phyloP scores from a whole-genome alignment of 2,329 filamentous ascomycete species.

The Nemania diffusa region DNA sequence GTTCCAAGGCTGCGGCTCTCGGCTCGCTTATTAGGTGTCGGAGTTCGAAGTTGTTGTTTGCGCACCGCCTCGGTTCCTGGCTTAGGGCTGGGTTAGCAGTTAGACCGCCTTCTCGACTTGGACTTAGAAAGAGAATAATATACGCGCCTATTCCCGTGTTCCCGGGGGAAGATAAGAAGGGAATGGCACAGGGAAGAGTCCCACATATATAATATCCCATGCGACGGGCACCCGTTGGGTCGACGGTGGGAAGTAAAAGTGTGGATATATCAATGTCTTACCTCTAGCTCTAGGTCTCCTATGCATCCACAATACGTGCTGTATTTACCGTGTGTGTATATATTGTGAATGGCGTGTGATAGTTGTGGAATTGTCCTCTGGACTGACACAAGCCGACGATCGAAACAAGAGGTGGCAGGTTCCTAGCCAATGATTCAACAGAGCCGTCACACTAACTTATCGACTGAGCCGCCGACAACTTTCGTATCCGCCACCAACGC shows the following conservation, averaged over 20 bases:
- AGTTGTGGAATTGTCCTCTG: constrained; percentile 1
- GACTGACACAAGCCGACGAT: constrained; percentile 5
- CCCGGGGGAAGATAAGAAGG: constrained; percentile 1
- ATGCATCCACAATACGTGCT: constrained; percentile 6
- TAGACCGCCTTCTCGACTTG: neutral
- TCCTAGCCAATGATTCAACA: neutral
- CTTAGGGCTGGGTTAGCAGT: constrained; percentile 24
- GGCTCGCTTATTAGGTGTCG: constrained; percentile 19
- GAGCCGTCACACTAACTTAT: constrained; percentile 1
- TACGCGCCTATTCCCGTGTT: neutral
- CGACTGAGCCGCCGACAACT: constrained; percentile 8
- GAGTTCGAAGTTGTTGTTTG: constrained; percentile 15
- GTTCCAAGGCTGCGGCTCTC: constrained; percentile 27
- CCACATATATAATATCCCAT: constrained; percentile 21
- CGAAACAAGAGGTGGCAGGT: neutral
- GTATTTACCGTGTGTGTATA: constrained; percentile 1
- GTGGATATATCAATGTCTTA: constrained; percentile 16
- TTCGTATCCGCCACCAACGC: constrained; percentile 10
- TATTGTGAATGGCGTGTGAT: constrained; percentile 8
- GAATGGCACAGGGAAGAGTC: constrained; percentile 14
- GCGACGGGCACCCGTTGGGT: neutral
- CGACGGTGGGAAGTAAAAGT: constrained; percentile 5
- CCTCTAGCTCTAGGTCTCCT: constrained; percentile 1
- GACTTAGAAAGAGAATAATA: neutral
- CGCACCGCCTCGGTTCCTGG: constrained; percentile 11